Conservation (phyloP, 495 filamentous ascomycete genomes). For the Penicillium tannophilum region DNA sequence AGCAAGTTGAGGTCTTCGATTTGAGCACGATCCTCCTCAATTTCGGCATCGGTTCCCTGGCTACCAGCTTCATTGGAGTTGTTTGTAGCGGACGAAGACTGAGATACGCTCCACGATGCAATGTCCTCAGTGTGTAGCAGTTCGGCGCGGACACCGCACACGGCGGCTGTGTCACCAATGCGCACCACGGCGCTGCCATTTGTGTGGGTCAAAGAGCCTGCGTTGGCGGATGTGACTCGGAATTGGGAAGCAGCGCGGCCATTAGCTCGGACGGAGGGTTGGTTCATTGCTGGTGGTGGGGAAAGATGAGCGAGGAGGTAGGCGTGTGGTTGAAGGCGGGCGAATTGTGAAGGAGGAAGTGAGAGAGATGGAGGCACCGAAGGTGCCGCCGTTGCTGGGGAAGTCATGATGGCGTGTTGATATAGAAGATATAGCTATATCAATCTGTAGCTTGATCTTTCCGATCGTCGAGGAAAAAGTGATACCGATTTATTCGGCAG, state of each 20-base stretch:
- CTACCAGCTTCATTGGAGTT: conserved; percentile 21
- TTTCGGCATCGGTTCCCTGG: conserved; percentile 25
- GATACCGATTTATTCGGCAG: conserved; percentile 31
- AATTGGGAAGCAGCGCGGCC: conserved; percentile 70
- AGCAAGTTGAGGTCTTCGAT: conserved; percentile 67
- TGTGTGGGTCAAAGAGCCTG: conserved; percentile 79
- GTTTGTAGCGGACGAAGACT: conserved; percentile 24
- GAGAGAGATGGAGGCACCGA: conserved; percentile 53
- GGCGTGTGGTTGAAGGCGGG: conserved; percentile 82
- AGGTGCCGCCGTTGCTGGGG: conserved; percentile 28
- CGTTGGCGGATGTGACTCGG: conserved; percentile 71
- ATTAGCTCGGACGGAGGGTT: conserved; percentile 71
- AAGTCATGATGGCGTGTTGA: conserved; percentile 23
- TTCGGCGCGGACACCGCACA: conserved; percentile 88
- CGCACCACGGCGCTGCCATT: conserved; percentile 88
- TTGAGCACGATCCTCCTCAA: conserved; percentile 54
- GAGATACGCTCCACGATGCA: conserved; percentile 58
- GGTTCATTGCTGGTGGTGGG: conserved; percentile 52
- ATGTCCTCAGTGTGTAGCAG: conserved; percentile 73
- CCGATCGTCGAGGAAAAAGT: conserved; percentile 24
- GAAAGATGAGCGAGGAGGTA: conserved; percentile 88
- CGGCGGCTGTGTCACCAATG: conserved; percentile 83
- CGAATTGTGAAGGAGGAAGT: conserved; percentile 80
- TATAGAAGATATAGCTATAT: neutral
- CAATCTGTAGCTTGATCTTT: neutral